Base-by-base conservation (phyloP, 345 rosid species). In the Brassica incana region DNA sequence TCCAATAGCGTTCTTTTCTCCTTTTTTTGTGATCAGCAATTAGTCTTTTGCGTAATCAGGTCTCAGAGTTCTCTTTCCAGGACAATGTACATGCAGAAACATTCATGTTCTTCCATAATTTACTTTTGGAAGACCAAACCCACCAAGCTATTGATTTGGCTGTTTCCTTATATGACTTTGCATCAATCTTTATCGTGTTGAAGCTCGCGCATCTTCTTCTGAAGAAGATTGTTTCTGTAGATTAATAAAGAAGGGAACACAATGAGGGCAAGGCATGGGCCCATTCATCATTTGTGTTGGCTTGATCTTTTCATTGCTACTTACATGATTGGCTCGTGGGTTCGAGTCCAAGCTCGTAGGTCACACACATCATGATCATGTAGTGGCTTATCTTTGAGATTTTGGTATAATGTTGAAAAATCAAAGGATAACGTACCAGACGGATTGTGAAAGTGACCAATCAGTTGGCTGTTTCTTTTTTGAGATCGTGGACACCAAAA, bases 51-150 rank as follows among this genome's bases (percentile, higher is more conserved):
- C n/a, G 52, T 45, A 45, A 45, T 12, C 54, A 45, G 54, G 54
- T 45, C 52, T 45, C 15, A 45, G 52, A 11, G 30, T 3, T 27
- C 78, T 74, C 69, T 80, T 71, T 27, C 30, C 30, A 27, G 30
- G 30, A 27, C 30, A 27, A 27, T 27, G 30, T 27, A 27, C 30
- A 27, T 27, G n/a, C 30, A 27, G 30, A 27, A 0, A 27, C 30
- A 27, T 27, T 27, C 30, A 27, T 27, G 30, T 27, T 72, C 73
- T 36, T 78, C 75, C 65, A 62, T 68, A 14, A 71, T 64, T 80
- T 63, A 75, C 56, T 75, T 68, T 73, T 69, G 78, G 71, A 36
- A 62, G 79, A 75, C 69, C 67, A 80, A 52, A 79, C 67, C 67
- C 18, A 65, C 61, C 73, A 71, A 58, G 77, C 63, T 54, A 69